Evolutionary conservation across 2,329 filamentous ascomycete species (phyloP), one percentile per base, ranked within the genome.

Genomic region (Chaetomium sp.): DNA sequence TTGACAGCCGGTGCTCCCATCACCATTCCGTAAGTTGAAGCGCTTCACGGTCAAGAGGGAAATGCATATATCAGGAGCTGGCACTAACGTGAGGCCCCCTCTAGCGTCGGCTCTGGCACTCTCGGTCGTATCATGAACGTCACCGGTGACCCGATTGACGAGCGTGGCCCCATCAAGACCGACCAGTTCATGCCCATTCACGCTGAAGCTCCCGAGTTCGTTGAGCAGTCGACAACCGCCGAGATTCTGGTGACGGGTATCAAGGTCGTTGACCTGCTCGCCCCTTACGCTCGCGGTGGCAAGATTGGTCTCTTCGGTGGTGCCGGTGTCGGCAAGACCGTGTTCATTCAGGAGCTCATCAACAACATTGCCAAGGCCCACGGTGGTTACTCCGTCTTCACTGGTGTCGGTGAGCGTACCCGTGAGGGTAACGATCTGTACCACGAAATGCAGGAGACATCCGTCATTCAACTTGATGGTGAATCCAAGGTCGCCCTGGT

Each of bases 351-450:
- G 85, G 94, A 99, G 82, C 81, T 99, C 74, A 99, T 99, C 82
- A 99, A 99, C 91, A 99, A 99, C 88, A 97, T 99, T 74, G 94
- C 94, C 80, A 97, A 97, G 86, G 94, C 94, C 69, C 94, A 99
- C 83, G 94, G 94, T 95, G 94, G 94, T 95, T 99, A 95, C 89
- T 99, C 94, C 67, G 94, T 99, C 75, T 99, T 99, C 88, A 96
- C 91, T 74, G 94, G 94, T 92, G 94, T 99, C 79, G 94, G 94
- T 76, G 94, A 99, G 88, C 92, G 94, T 84, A 99, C 94, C 74
- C 94, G 94, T 90, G 94, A 99, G 87, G 94, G 94, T 85, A 99
- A 99, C 86, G 94, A 99, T 87, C 79, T 99, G 84, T 99, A 99
- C 88, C 92, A 99, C 81, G 94, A 99, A 86, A 99, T 99, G 94